phyloP scores from a whole-genome alignment of 768 basidiomycete genomes.

The Psilocybe sp. region DNA sequence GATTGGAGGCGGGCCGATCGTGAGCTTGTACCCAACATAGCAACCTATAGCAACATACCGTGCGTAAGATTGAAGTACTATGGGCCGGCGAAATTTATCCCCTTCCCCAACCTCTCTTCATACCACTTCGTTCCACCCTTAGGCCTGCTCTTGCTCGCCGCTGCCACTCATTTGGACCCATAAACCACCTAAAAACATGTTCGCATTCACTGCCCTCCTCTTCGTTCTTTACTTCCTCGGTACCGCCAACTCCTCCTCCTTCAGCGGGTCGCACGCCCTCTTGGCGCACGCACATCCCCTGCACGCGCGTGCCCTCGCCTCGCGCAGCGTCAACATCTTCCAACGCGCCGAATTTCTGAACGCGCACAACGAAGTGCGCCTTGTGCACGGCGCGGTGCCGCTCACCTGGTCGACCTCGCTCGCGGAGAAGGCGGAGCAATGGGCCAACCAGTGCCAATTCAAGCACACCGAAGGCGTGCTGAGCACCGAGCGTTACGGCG shows the following conservation, averaged over 20 bases:
- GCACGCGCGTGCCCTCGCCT: slow-evolving; percentile 11
- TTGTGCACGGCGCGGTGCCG: slow-evolving; percentile 34
- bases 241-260: slow-evolving; percentile 9
- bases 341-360: slow-evolving; percentile 34
- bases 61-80: slow-evolving; percentile 7
- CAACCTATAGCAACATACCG: neutral
- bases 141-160: slow-evolving; percentile 30
- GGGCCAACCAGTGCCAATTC: slow-evolving; percentile 51
- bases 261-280: slow-evolving; percentile 15
- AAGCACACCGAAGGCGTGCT: slow-evolving; percentile 44
- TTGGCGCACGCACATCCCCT: slow-evolving; percentile 5
- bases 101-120: slow-evolving; percentile 13
- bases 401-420: slow-evolving; percentile 49
- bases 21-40: neutral
- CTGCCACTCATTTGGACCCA: slow-evolving; percentile 31
- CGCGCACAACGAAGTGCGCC: slow-evolving; percentile 49
- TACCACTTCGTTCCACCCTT: slow-evolving; percentile 1
- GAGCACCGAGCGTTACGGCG: slow-evolving; percentile 42
- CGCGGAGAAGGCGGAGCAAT: slow-evolving; percentile 43
- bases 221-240: slow-evolving; percentile 19
- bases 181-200: slow-evolving; percentile 23
- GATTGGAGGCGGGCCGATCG: neutral
- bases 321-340: slow-evolving; percentile 19
- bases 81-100: neutral
- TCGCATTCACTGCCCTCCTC: slow-evolving; percentile 24